These are phyloP conservation scores for Dissoconium aciculare DNA, from an alignment of 2,329 filamentous ascomycete species.

Conservation along the genomic window DNA sequence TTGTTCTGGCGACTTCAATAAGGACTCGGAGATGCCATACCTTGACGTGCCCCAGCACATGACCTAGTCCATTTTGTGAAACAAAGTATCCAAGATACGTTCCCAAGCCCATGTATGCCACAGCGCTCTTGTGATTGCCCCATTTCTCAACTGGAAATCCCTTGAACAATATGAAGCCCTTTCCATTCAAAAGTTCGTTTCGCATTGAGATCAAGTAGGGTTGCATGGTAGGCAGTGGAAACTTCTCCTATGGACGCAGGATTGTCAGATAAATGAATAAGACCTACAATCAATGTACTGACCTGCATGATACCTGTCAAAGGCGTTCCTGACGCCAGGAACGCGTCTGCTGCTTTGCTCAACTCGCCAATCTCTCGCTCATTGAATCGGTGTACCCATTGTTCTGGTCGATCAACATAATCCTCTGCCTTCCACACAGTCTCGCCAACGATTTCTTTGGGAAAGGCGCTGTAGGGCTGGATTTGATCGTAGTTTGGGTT, in stretches of 20 bases:
- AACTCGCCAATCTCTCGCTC: conserved; percentile 53
- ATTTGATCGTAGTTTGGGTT: conserved; percentile 50
- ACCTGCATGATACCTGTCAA: conserved; percentile 57
- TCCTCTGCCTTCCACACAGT: conserved; percentile 59
- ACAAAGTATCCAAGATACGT: conserved; percentile 80
- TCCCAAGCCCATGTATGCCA: conserved; percentile 74
- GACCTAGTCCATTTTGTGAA: conserved; percentile 69
- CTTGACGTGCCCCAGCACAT: conserved; percentile 79
- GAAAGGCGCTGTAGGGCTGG: conserved; percentile 54
- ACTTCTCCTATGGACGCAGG: conserved; percentile 33
- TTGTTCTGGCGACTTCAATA: too few species aligned
- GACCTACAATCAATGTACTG: conserved; percentile 1
- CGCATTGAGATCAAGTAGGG: conserved; percentile 41
- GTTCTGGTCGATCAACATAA: conserved; percentile 46
- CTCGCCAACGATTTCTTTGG: conserved; percentile 52
- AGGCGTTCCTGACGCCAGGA: conserved; percentile 49
- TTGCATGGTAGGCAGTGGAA: conserved; percentile 44
- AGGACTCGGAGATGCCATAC: too few species aligned
- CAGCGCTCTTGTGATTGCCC: conserved; percentile 64
- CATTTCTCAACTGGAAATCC: conserved; percentile 63
- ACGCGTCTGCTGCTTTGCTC: conserved; percentile 50
- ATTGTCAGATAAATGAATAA: conserved; percentile 1
- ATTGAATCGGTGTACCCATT: conserved; percentile 59
- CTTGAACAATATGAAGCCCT: conserved; percentile 83
- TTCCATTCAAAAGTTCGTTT: conserved; percentile 60